Percentiles rank a stretch among this genome's conserved stretches.
Conservation (phyloP, 169 alveolate genomes). For the Ichthyophthirius multifiliis region DNA sequence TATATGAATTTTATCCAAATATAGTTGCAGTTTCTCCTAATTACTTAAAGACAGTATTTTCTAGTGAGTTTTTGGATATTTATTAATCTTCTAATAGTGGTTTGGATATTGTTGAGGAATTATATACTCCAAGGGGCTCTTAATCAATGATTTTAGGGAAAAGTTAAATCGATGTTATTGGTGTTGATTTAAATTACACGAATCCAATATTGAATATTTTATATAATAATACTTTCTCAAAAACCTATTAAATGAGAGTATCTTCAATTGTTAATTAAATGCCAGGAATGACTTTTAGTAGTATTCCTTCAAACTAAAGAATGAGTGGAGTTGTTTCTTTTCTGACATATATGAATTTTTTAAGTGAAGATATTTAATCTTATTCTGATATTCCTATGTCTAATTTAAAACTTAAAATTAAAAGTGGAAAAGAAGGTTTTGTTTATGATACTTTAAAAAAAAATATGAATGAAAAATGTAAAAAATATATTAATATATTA, state of each 20-base stretch:
- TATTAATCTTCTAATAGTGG: constrained; percentile 8
- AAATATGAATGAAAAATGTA: constrained; percentile 22
- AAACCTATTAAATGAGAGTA: constrained; percentile 40
- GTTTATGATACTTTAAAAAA: constrained; percentile 23
- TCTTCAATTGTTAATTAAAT: constrained; percentile 11
- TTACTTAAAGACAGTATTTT: constrained; percentile 24
- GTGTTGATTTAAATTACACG: background rate
- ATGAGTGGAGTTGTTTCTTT: constrained; percentile 28
- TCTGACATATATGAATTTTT: constrained; percentile 13
- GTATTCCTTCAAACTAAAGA: background rate
- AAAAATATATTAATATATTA: background rate
- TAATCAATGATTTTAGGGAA: constrained; percentile 50
- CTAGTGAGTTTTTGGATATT: constrained; percentile 34
- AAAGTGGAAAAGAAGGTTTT: background rate
- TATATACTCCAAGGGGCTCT: constrained; percentile 68
- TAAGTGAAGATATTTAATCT: constrained; percentile 2
- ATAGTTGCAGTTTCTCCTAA: constrained; percentile 58
- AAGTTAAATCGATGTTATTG: background rate
- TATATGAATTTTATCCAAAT: constrained; percentile 9
- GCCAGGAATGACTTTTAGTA: constrained; percentile 52
- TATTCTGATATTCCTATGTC: constrained; percentile 31
- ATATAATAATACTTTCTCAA: constrained; percentile 17
- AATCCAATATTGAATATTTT: constrained; percentile 22
- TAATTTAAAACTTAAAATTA: constrained; percentile 5
- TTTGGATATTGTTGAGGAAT: constrained; percentile 44